Evolutionary conservation across 768 basidiomycete species (phyloP).

Genomic region (Hygrophorus pudorinus): DNA sequence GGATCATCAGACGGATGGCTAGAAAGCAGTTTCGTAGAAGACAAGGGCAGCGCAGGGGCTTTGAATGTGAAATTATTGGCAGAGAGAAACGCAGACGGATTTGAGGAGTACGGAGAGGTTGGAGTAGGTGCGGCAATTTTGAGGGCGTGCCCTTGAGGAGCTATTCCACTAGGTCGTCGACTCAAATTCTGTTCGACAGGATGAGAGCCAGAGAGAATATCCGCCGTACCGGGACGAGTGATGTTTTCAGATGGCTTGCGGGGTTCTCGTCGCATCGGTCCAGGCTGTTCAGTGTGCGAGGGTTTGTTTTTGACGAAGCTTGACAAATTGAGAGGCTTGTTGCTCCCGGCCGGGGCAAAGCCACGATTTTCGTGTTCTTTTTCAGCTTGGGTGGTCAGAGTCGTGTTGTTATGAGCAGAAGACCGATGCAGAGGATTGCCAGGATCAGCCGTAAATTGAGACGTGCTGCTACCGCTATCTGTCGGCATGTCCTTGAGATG

Average conservation of each 20-base stretch:
- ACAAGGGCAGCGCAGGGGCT: conserved; percentile 11
- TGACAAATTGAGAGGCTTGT: conserved; percentile 1
- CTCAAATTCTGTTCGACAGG: not conserved
- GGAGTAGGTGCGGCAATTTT: not conserved
- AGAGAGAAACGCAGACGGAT: not conserved
- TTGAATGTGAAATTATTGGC: conserved; percentile 13
- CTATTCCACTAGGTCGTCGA: too few relatives aligned
- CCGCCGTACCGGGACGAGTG: not conserved
- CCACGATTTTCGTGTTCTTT: not conserved
- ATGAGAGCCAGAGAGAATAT: not conserved
- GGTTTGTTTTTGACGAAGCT: not conserved
- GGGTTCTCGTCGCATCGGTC: too few relatives aligned
- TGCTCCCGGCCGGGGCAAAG: too few relatives aligned
- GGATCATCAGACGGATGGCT: not conserved
- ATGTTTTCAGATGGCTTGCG: not conserved
- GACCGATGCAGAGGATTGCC: conserved; percentile 7
- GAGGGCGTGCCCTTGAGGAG: too few relatives aligned
- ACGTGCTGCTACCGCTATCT: not conserved
- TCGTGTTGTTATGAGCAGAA: not conserved
- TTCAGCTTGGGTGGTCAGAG: conserved; percentile 2
- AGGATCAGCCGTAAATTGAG: conserved; percentile 4
- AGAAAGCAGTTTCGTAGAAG: conserved; percentile 1
- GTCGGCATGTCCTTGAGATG: not conserved
- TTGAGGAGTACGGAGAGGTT: not conserved
- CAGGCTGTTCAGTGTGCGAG: not conserved